Evolutionary conservation across 441 rosid species (phyloP), one percentile per base, ranked within the genome.

Genomic region (Aleurites moluccanus): DNA sequence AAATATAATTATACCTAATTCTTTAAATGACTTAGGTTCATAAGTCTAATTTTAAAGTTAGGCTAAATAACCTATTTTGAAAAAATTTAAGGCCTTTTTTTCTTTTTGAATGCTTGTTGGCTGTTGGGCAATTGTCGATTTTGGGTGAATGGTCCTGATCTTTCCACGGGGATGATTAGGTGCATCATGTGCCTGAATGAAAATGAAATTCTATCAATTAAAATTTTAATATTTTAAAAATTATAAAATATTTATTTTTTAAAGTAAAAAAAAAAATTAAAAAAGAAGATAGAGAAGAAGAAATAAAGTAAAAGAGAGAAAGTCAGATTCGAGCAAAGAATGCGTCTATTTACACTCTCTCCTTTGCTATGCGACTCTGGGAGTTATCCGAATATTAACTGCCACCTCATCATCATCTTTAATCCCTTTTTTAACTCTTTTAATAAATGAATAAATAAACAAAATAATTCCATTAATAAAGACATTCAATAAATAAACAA

Each of bases 311-410:
- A 52, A n/a, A 62, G 61, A 61, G 9, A 52, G 25, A 52, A 53
- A 21, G 38, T 1, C 6, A 49, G 79, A 75, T 76, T 73, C 64
- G 21, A 35, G 47, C 9, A 55, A 28, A n/a, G 67, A 10, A 33
- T 23, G 80, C 83, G 80, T 80, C 20, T 33, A 40, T 20, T 23
- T 53, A 77, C 74, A 77, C 67, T 40, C 25, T 10, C 45, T 6
- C 21, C 21, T 28, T 50, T 20, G 14, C 18, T 27, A n/a, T 28
- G 33, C 33, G 33, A 30, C 33, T 18, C 0, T 10, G 63, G 27
- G 11, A 60, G 42, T 63, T 72, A 73, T 73, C 80, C 69, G 69
- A 73, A 76, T 30, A 40, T n/a, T 30, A 30, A 38, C 7, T 21
- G 71, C 74, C 76, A 72, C 65, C 66, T 68, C 81, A 67, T 73